A percentile compares a stretch with the other conserved stretches of the same genome.
Evolutionary conservation across 2,329 filamentous ascomycete species (phyloP).

Genomic region (Exutisphaerella laricina): DNA sequence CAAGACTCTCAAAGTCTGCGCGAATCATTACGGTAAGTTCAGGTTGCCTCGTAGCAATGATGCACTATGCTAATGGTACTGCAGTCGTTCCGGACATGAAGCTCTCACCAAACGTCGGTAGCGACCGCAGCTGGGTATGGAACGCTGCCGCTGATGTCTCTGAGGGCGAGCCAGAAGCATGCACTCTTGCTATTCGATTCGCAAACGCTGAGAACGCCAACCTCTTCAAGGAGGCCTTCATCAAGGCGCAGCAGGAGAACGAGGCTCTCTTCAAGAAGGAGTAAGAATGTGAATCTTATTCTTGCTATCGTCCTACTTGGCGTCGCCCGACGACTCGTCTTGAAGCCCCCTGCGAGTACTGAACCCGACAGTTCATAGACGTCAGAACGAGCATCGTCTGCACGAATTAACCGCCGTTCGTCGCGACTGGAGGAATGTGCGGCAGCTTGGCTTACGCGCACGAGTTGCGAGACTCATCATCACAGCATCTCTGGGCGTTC

Average conservation of each 20-base stretch:
- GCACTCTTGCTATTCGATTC: conserved; percentile 94
- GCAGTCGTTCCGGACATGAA: conserved; percentile 97
- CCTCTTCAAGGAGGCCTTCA: conserved; percentile 93
- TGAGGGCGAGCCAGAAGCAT: conserved; percentile 93
- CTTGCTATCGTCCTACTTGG: no score
- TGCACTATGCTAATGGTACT: conserved; percentile 24
- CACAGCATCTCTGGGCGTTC: conserved; percentile 26
- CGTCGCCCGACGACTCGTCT: no score
- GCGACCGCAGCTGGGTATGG: conserved; percentile 99
- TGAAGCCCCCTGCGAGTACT: no score
- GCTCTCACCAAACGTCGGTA: conserved; percentile 94
- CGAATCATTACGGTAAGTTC: conserved; percentile 93
- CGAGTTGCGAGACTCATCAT: conserved; percentile 9
- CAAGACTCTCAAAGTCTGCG: conserved; percentile 99
- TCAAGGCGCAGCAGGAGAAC: conserved; percentile 95
- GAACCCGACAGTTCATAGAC: no score
- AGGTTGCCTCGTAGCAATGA: not conserved
- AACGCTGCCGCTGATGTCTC: conserved; percentile 96
- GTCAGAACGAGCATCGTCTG: no score
- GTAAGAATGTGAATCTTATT: conserved; percentile 12
- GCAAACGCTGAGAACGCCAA: conserved; percentile 98
- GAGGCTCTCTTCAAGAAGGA: conserved; percentile 65
- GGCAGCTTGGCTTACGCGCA: no score
- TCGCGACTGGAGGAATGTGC: no score
- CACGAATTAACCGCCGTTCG: no score